Evolutionary conservation across 2,329 filamentous ascomycete genomes (phyloP).

Genomic region (Triangularia setosa): DNA sequence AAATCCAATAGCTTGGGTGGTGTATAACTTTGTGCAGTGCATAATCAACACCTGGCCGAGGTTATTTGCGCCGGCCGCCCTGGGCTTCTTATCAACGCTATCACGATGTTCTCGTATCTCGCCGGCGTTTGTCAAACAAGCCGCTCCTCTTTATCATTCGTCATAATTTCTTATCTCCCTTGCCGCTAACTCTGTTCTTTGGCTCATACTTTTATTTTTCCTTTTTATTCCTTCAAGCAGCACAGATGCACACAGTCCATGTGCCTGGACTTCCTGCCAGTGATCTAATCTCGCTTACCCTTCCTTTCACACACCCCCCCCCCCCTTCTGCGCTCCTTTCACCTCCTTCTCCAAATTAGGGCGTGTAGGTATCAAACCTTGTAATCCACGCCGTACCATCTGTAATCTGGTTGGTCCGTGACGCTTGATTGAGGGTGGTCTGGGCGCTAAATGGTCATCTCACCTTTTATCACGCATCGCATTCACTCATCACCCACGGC

Average conservation of each 20-base stretch:
- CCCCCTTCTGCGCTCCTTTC: no score
- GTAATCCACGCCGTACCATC: background rate
- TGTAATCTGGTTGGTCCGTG: background rate
- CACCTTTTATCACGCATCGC: background rate
- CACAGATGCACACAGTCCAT: background rate
- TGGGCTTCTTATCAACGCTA: background rate
- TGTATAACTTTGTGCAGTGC: background rate
- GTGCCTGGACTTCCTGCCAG: background rate
- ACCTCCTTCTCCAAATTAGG: background rate
- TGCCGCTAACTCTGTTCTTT: background rate
- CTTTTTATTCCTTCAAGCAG: background rate
- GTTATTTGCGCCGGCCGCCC: no score
- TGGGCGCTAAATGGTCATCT: background rate
- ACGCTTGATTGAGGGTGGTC: no score
- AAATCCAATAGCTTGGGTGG: background rate
- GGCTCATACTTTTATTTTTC: background rate
- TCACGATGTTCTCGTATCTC: no score
- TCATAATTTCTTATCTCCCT: background rate
- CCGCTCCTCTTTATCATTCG: background rate
- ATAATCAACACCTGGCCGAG: no score
- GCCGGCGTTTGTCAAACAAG: no score
- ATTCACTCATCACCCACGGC: no score
- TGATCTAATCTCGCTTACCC: background rate
- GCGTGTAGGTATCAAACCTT: background rate
- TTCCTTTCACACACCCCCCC: background rate